Conservation (phyloP, 495 filamentous ascomycete genomes). For the Penicillium waksmanii region DNA sequence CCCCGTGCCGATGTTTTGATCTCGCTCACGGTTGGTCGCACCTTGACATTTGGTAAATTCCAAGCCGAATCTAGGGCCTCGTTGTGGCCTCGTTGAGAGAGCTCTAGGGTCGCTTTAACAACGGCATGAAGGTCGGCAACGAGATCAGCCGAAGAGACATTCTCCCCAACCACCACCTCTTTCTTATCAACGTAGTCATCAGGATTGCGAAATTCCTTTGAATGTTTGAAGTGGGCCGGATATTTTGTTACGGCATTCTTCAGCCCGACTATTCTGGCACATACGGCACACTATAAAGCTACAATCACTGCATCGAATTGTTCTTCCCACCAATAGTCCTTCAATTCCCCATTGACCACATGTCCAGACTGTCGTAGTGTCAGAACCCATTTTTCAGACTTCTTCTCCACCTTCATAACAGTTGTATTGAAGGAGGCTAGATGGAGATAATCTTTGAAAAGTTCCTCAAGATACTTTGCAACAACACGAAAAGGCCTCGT, state of each 20-base stretch:
- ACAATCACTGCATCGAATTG: constrained; percentile 71
- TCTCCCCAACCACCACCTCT: constrained; percentile 36
- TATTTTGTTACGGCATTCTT: constrained; percentile 9
- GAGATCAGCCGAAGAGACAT: constrained; percentile 34
- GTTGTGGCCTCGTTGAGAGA: constrained; percentile 28
- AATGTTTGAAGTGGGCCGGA: constrained; percentile 30
- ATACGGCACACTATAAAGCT: constrained; percentile 67
- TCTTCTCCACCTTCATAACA: constrained; percentile 34
- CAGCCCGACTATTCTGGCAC: constrained; percentile 57
- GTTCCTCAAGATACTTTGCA: constrained; percentile 27
- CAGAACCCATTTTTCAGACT: constrained; percentile 25
- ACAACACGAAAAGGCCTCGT: constrained; percentile 33
- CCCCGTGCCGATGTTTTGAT: constrained; percentile 5
- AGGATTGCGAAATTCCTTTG: constrained; percentile 30
- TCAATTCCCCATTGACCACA: constrained; percentile 6
- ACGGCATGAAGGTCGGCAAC: constrained; percentile 34
- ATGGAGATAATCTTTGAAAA: constrained; percentile 28
- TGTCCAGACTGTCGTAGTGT: constrained; percentile 29
- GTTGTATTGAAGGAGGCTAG: constrained; percentile 32
- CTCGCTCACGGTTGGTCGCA: constrained; percentile 23
- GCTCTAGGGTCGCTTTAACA: constrained; percentile 24
- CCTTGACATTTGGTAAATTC: constrained; percentile 27
- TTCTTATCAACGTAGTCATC: constrained; percentile 34
- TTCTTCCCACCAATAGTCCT: constrained; percentile 40
- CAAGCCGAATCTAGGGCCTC: constrained; percentile 25